Evolutionary conservation across 805 yeast species (phyloP).

Genomic region (Debaryomyces castellii): DNA sequence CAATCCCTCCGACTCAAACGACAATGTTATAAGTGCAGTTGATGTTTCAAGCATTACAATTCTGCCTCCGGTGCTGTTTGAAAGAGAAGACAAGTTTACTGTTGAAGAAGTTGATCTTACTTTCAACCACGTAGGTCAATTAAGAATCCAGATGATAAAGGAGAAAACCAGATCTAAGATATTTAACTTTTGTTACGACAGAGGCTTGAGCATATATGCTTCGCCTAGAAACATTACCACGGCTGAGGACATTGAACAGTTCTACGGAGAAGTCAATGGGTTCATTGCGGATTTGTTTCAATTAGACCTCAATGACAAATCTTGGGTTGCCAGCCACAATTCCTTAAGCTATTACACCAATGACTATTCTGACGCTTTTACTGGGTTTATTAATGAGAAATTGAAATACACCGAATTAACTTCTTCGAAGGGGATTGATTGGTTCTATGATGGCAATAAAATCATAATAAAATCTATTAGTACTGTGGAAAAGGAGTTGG

Average conservation of each 20-base stretch:
- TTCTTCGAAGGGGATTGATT: constrained; percentile 8
- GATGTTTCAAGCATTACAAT: constrained; percentile 11
- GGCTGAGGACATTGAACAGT: constrained; percentile 12
- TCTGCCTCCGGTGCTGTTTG: constrained; percentile 6
- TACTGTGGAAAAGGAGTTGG: not conserved
- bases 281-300: constrained; percentile 17
- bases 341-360: constrained; percentile 26
- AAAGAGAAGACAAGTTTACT: constrained; percentile 18
- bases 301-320: constrained; percentile 11
- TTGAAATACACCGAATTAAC: not conserved
- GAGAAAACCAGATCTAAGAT: constrained; percentile 11
- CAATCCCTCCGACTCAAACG: constrained; percentile 24
- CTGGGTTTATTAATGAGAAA: constrained; percentile 1
- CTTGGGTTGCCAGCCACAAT: constrained; percentile 28
- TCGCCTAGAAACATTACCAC: constrained; percentile 20
- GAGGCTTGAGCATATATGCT: constrained; percentile 31
- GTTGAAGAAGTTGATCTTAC: constrained; percentile 1
- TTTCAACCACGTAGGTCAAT: constrained; percentile 15
- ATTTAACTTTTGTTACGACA: constrained; percentile 24
- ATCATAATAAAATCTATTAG: constrained; percentile 10
- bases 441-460: constrained; percentile 7
- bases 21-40: constrained; percentile 18
- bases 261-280: constrained; percentile 19
- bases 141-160: constrained; percentile 20
- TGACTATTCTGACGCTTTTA: not conserved